These are phyloP conservation scores for Mycotypha africana DNA, from an alignment of 371 early-diverging fungal genomes.

Conservation along the genomic window DNA sequence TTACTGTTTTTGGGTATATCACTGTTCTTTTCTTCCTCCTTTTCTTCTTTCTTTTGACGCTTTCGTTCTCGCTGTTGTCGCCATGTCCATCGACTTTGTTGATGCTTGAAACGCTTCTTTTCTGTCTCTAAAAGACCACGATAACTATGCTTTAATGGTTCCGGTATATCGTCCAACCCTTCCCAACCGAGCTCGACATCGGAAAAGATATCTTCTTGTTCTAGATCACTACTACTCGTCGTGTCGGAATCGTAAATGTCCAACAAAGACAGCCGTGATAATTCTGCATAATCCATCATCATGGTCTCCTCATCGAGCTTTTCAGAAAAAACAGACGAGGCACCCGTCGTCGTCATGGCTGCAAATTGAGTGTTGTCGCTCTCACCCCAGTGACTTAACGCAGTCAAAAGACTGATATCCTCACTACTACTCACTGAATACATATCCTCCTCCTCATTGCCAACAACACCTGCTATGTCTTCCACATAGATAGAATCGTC, in stretches of 20 bases:
- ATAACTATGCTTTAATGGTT: constrained; percentile 5
- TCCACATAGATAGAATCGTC: constrained; percentile 11
- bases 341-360: no score
- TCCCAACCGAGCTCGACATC: neutral
- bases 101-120: neutral
- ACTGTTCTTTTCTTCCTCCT: neutral
- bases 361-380: no score
- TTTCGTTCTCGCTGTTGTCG: constrained; percentile 5
- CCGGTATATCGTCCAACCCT: neutral
- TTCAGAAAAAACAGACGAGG: no score
- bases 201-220: neutral
- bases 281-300: no score
- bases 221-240: no score
- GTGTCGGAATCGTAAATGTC: no score
- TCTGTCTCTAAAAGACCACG: neutral
- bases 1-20: no score
- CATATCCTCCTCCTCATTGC: constrained; percentile 9
- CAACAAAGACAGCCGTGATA: no score
- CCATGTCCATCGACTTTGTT: no score
- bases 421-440: constrained; percentile 18
- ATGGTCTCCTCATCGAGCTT: no score
- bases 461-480: no score
- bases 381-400: constrained; percentile 14
- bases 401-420: constrained; percentile 7
- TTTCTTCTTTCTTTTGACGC: neutral